phyloP scores from a whole-genome alignment of 768 basidiomycete species.

The Infundibulicybe gibba region DNA sequence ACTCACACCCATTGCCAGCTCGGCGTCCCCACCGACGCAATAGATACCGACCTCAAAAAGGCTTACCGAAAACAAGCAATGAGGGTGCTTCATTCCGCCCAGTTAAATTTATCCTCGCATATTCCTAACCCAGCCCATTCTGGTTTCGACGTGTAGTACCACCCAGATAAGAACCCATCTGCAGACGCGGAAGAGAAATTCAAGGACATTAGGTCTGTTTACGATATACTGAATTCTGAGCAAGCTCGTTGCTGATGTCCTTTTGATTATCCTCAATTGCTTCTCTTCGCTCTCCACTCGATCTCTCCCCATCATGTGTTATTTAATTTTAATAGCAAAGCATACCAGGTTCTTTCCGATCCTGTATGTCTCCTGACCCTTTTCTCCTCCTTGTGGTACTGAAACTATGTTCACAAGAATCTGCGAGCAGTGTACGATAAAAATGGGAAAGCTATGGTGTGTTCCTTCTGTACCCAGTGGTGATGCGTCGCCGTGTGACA shows the following conservation, averaged over 20 bases:
- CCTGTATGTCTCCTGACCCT: slow-evolving; percentile 44
- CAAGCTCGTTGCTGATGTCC: too few relatives aligned
- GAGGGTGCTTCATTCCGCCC: slow-evolving; percentile 51
- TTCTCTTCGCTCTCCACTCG: too few relatives aligned
- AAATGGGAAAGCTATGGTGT: slow-evolving; percentile 86
- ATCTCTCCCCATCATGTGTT: slow-evolving; percentile 14
- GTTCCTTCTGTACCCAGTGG: slow-evolving; percentile 16
- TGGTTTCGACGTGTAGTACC: slow-evolving; percentile 52
- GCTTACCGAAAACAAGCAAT: slow-evolving; percentile 94
- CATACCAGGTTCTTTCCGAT: slow-evolving; percentile 90
- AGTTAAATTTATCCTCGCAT: neutral
- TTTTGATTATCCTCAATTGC: too few relatives aligned
- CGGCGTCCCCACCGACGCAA: slow-evolving; percentile 66
- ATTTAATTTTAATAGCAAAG: slow-evolving; percentile 60
- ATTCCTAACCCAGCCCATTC: neutral
- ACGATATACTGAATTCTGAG: too few relatives aligned
- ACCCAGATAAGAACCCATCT: slow-evolving; percentile 93
- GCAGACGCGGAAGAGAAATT: slow-evolving; percentile 95
- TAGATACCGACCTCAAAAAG: slow-evolving; percentile 86
- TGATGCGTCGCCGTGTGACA: neutral
- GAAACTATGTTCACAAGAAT: slow-evolving; percentile 45
- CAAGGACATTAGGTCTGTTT: slow-evolving; percentile 86
- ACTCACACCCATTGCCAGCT: slow-evolving; percentile 39
- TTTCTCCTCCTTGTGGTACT: slow-evolving; percentile 1
- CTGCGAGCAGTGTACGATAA: slow-evolving; percentile 89